A percentile compares a stretch with the other conserved stretches of the same genome.
Conservation (phyloP, 345 rosid species). For the Dimocarpus longan region DNA sequence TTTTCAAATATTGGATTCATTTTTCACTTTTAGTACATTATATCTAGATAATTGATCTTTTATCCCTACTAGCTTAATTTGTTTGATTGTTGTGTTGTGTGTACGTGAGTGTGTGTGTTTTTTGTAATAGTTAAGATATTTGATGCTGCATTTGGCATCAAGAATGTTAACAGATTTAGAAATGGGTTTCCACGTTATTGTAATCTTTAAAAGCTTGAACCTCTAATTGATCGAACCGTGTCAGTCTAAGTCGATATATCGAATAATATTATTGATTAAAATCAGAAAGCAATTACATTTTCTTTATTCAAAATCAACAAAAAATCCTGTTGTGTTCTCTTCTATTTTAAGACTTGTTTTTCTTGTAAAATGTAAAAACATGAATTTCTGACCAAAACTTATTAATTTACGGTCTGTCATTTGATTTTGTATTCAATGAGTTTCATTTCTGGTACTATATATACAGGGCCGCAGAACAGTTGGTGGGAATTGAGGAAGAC, state of each 20-base stretch:
- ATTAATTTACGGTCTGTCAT: neutral
- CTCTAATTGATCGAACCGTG: neutral
- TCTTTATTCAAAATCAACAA: too few relatives aligned
- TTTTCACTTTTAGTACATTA: neutral
- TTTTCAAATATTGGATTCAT: neutral
- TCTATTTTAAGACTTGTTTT: too few relatives aligned
- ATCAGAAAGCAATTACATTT: neutral
- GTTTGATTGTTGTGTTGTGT: neutral
- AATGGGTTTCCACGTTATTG: neutral
- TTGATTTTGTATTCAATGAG: neutral
- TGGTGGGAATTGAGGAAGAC: constrained; percentile 91
- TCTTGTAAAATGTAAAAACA: neutral
- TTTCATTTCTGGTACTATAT: neutral
- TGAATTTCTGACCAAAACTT: too few relatives aligned
- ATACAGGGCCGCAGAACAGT: constrained; percentile 93
- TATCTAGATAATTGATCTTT: neutral
- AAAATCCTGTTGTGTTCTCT: too few relatives aligned
- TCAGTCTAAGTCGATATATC: too few relatives aligned
- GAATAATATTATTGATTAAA: neutral
- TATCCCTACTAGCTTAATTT: neutral
- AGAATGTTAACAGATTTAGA: neutral
- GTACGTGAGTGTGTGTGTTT: neutral
- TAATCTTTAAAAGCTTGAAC: neutral
- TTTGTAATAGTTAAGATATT: neutral
- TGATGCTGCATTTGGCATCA: neutral